A percentile compares a stretch with the other conserved stretches of the same genome.
phyloP scores from a whole-genome alignment of 176 grass and related monocot species.

The Olyra latifolia region DNA sequence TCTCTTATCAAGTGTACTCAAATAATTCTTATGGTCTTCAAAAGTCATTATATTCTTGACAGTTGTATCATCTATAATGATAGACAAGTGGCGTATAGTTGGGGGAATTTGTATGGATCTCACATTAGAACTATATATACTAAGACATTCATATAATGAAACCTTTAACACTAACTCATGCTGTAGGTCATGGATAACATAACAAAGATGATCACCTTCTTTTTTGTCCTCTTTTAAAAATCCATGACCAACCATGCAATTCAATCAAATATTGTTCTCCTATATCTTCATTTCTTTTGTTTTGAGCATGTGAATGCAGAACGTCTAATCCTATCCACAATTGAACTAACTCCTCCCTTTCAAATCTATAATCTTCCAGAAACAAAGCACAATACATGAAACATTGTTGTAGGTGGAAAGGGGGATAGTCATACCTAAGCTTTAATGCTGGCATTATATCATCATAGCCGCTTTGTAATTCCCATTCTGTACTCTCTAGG shows the following conservation, averaged over 20 bases:
- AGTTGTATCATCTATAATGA: not conserved
- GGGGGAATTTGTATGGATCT: not conserved
- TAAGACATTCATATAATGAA: conserved; percentile 16
- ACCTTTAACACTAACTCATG: not conserved
- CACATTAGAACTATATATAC: not conserved
- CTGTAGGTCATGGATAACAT: conserved; percentile 17
- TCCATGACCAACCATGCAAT: not conserved
- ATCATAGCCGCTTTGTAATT: not conserved
- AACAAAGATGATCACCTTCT: not conserved
- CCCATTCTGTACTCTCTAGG: conserved; percentile 14
- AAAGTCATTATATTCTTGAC: not conserved
- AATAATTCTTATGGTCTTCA: not conserved
- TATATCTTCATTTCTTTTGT: not conserved
- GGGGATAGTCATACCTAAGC: conserved; percentile 28
- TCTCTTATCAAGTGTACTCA: not conserved
- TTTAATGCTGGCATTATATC: conserved; percentile 34
- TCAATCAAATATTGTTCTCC: not conserved
- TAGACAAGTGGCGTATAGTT: conserved; percentile 31
- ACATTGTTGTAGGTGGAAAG: conserved; percentile 24
- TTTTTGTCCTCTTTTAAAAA: not conserved
- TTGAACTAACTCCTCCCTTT: not conserved
- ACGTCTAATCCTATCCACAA: conserved; percentile 27
- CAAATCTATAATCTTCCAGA: conserved; percentile 11
- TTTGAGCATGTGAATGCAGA: not conserved
- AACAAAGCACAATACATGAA: conserved; percentile 25